phyloP scores from a whole-genome alignment of 2,329 filamentous ascomycete species.

The Fusarium acutatum region DNA sequence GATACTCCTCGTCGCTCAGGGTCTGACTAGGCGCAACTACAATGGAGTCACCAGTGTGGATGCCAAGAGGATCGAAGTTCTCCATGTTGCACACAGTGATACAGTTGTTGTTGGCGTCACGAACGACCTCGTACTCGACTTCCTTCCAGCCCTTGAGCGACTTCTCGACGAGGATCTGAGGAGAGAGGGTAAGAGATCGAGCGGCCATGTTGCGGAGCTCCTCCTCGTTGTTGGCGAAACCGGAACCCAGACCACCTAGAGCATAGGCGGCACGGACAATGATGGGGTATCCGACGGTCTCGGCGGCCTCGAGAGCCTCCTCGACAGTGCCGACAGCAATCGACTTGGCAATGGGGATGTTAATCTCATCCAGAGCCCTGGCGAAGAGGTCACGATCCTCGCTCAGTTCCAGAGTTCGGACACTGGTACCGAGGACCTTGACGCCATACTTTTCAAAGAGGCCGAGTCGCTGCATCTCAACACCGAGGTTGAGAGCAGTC shows the following conservation, averaged over 20 bases:
- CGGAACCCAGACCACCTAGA: slow-evolving; percentile 93
- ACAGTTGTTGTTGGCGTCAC: slow-evolving; percentile 97
- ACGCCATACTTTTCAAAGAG: slow-evolving; percentile 95
- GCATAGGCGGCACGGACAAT: slow-evolving; percentile 98
- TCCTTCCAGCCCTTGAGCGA: slow-evolving; percentile 99
- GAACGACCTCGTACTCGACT: slow-evolving; percentile 97
- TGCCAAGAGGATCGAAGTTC: slow-evolving; percentile 97
- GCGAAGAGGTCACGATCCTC: slow-evolving; percentile 97
- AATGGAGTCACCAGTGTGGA: slow-evolving; percentile 98
- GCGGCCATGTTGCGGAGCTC: slow-evolving; percentile 95
- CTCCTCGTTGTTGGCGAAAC: slow-evolving; percentile 92
- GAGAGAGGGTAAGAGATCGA: slow-evolving; percentile 89
- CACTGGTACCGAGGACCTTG: slow-evolving; percentile 93
- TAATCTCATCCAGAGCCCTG: slow-evolving; percentile 94
- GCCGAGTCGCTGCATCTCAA: slow-evolving; percentile 96
- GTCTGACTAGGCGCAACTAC: slow-evolving; percentile 98
- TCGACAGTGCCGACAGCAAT: slow-evolving; percentile 92
- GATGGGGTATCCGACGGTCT: slow-evolving; percentile 91
- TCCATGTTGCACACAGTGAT: slow-evolving; percentile 89
- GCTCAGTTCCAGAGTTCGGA: slow-evolving; percentile 91
- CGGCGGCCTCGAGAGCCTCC: slow-evolving; percentile 87
- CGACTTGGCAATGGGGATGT: slow-evolving; percentile 96
- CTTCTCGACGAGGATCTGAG: slow-evolving; percentile 98
- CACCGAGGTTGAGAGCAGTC: slow-evolving; percentile 95
- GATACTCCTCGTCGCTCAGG: slow-evolving; percentile 96